phyloP scores from a whole-genome alignment of 1,284 basidiomycete genomes.

The Ganoderma lucidum region DNA sequence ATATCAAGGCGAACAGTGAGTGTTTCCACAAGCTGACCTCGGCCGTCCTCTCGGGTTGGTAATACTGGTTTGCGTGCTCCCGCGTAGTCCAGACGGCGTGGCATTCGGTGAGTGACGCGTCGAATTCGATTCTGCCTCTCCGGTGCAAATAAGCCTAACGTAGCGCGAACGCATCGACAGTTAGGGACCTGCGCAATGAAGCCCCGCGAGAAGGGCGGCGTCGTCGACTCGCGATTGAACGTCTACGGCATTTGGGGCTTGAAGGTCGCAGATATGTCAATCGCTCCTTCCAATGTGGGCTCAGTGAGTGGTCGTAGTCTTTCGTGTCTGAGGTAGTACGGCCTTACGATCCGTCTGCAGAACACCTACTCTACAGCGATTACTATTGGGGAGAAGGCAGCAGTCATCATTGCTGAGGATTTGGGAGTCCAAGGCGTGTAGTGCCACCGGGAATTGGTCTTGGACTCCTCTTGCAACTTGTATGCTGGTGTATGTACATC shows the following conservation, averaged over 20 bases:
- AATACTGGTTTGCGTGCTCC: too few relatives aligned
- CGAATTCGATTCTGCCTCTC: background rate
- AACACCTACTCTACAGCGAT: constrained; percentile 61
- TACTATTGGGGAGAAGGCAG: constrained; percentile 58
- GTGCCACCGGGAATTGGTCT: background rate
- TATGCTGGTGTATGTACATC: too few relatives aligned
- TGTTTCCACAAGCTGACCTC: background rate
- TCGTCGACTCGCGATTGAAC: constrained; percentile 66
- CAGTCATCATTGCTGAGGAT: constrained; percentile 54
- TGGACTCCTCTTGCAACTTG: background rate
- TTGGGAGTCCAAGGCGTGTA: constrained; percentile 37
- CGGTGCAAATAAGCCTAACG: background rate
- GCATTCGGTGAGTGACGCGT: constrained; percentile 57
- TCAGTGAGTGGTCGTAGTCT: constrained; percentile 15
- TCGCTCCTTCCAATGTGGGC: constrained; percentile 37
- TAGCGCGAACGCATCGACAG: constrained; percentile 38
- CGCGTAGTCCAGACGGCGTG: constrained; percentile 39
- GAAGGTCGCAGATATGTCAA: constrained; percentile 66
- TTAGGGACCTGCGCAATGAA: constrained; percentile 77
- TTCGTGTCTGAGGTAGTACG: background rate
- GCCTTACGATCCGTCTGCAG: constrained; percentile 6
- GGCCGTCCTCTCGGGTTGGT: too few relatives aligned
- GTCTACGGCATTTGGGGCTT: constrained; percentile 68
- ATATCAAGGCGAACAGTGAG: constrained; percentile 41
- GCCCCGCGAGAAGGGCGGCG: constrained; percentile 60